These are phyloP conservation scores for Xylaria grammica DNA, from an alignment of 495 filamentous ascomycete genomes.

Conservation along the genomic window DNA sequence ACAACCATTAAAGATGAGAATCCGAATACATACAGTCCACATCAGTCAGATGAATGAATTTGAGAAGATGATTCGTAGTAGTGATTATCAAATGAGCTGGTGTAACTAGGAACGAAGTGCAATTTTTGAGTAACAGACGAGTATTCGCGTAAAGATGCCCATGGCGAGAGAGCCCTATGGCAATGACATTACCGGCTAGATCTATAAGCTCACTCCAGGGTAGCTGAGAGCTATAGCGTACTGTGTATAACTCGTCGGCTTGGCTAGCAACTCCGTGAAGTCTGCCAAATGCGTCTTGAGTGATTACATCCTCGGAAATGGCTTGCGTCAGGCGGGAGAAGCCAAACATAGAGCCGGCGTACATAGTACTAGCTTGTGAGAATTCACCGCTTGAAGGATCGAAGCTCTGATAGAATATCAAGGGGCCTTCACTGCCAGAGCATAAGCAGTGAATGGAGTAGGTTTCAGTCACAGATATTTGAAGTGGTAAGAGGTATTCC, in stretches of 20 bases:
- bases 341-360: slow-evolving; percentile 37
- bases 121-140: slow-evolving; percentile 74
- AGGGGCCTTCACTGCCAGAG: slow-evolving; percentile 30
- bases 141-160: slow-evolving; percentile 82
- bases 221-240: slow-evolving; percentile 48
- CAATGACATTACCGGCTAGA: slow-evolving; percentile 46
- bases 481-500: slow-evolving; percentile 26
- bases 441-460: slow-evolving; percentile 33
- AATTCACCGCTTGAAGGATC: slow-evolving; percentile 35
- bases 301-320: slow-evolving; percentile 41
- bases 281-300: slow-evolving; percentile 46
- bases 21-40: slow-evolving; percentile 61
- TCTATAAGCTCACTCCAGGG: slow-evolving; percentile 58
- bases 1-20: slow-evolving; percentile 16
- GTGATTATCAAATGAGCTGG: slow-evolving; percentile 87
- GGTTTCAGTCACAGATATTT: slow-evolving; percentile 37
- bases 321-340: slow-evolving; percentile 40
- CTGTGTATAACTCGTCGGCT: slow-evolving; percentile 37
- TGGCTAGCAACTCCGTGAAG: slow-evolving; percentile 41
- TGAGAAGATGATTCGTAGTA: slow-evolving; percentile 86
- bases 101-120: slow-evolving; percentile 87
- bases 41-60: slow-evolving; percentile 83
- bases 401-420: slow-evolving; percentile 33
- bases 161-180: slow-evolving; percentile 69
- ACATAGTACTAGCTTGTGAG: slow-evolving; percentile 32